These are phyloP conservation scores for Didymella pomorum DNA, from an alignment of 2,329 filamentous ascomycete genomes.

Conservation along the genomic window DNA sequence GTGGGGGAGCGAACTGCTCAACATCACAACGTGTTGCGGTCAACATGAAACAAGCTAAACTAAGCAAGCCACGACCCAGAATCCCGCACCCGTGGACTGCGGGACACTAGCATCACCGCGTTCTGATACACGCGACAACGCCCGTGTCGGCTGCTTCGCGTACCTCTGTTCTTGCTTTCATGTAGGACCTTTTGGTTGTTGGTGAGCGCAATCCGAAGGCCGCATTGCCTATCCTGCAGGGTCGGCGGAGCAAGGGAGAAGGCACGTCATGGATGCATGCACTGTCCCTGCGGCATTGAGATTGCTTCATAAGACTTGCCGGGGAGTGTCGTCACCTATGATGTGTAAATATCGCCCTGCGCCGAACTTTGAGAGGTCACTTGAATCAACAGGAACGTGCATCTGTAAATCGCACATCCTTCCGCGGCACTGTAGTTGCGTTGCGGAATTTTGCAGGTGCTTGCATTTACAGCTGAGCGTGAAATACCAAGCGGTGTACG, in stretches of 20 bases:
- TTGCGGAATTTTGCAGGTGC: background rate
- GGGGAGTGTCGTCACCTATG: conserved; percentile 1
- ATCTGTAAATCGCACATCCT: background rate
- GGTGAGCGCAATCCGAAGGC: background rate
- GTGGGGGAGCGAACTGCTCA: conserved; percentile 15
- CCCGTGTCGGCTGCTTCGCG: background rate
- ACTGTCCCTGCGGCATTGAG: conserved; percentile 7
- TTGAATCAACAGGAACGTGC: background rate
- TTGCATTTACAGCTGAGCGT: background rate
- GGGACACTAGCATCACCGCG: conserved; percentile 5
- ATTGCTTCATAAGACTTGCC: conserved; percentile 9
- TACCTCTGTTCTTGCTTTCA: background rate
- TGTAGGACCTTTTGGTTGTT: background rate
- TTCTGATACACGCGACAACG: conserved; percentile 7
- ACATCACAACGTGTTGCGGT: conserved; percentile 10
- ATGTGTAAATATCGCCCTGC: background rate
- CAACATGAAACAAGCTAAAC: conserved; percentile 19
- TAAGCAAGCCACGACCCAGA: background rate
- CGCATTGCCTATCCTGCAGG: conserved; percentile 8
- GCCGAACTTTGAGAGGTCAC: background rate
- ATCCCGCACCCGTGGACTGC: conserved; percentile 1
- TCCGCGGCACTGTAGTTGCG: background rate
- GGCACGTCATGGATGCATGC: conserved; percentile 12
- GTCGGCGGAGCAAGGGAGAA: conserved; percentile 4
- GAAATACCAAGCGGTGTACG: background rate